Conservation (phyloP, 306 rosid genomes). For the Cajanus cajan region DNA sequence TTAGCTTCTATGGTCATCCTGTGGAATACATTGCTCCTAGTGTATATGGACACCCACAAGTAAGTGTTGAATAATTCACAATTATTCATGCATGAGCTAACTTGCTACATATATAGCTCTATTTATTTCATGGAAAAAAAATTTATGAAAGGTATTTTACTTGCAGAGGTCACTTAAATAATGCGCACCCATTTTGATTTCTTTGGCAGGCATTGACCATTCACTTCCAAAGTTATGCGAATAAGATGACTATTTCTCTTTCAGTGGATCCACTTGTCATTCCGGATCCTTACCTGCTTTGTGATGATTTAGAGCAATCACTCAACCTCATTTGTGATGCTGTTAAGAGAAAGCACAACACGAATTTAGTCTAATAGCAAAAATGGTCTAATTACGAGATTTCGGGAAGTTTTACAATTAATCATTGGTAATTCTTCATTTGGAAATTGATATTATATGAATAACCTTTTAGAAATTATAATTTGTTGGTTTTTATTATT, state of each 20-base stretch:
- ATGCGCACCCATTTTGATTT: neutral
- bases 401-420: neutral
- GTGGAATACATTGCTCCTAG: constrained; percentile 53
- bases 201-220: constrained; percentile 57
- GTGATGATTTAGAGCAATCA: constrained; percentile 60
- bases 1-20: constrained; percentile 62
- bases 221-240: constrained; percentile 58
- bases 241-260: constrained; percentile 52
- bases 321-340: constrained; percentile 43
- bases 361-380: neutral
- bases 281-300: constrained; percentile 51
- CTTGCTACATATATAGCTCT: neutral
- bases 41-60: constrained; percentile 74
- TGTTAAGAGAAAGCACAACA: constrained; percentile 12
- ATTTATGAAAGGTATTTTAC: neutral
- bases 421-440: neutral
- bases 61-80: constrained; percentile 22
- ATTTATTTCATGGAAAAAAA: neutral
- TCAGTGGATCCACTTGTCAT: constrained; percentile 53
- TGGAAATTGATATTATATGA: neutral
- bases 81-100: neutral
- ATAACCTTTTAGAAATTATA: too few relatives aligned
- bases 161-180: neutral
- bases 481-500: too few relatives aligned
- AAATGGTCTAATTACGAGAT: neutral